phyloP scores from a whole-genome alignment of 2,329 filamentous ascomycete genomes.

The Monilinia vaccinii-corymbosi region DNA sequence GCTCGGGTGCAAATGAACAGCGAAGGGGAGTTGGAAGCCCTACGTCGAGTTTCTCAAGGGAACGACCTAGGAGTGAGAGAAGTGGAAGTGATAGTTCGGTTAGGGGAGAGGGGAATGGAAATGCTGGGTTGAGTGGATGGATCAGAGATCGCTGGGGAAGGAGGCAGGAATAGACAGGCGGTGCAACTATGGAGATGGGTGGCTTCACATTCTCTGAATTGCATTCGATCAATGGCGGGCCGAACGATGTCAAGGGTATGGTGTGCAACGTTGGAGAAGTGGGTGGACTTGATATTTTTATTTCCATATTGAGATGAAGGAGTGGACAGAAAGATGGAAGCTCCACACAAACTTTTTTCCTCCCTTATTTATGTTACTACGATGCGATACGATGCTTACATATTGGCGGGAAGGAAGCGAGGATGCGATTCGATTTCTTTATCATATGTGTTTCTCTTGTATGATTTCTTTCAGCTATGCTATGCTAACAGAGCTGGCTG shows the following conservation, averaged over 20 bases:
- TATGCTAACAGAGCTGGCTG: background rate
- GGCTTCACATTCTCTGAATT: background rate
- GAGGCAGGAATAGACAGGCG: background rate
- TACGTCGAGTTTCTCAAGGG: background rate
- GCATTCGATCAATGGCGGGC: background rate
- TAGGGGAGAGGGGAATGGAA: constrained; percentile 7
- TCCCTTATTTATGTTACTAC: background rate
- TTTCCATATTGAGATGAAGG: no score
- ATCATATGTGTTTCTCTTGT: background rate
- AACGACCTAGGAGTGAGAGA: constrained; percentile 18
- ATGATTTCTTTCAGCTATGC: background rate
- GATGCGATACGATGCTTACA: background rate
- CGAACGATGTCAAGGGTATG: background rate
- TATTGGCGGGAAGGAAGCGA: background rate
- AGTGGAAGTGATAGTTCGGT: constrained; percentile 21
- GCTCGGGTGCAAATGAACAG: background rate
- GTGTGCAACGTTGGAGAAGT: no score
- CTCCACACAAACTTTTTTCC: background rate
- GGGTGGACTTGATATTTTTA: no score
- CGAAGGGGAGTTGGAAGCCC: background rate
- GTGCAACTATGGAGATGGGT: background rate
- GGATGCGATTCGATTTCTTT: background rate
- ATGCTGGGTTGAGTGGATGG: constrained; percentile 14
- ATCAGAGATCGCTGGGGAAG: constrained; percentile 21
- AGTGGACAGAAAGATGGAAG: background rate